Evolutionary conservation across 208 protist species (phyloP).

Genomic region (Acanthamoeba lenticulata): DNA sequence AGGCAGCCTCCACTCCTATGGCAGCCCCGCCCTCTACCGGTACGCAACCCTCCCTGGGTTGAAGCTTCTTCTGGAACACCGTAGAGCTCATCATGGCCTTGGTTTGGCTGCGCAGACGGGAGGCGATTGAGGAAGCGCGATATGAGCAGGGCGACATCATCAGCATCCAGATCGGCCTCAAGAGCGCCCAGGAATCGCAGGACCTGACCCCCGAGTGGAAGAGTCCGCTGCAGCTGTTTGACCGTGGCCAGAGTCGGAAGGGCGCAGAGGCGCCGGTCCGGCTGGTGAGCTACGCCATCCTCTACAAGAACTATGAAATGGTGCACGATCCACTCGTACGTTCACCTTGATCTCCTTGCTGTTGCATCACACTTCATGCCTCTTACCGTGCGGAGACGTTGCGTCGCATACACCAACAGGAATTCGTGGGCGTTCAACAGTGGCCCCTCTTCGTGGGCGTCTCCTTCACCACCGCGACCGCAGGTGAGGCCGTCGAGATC

Average conservation of each 20-base stretch:
- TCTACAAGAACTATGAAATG: slow-evolving; percentile 30
- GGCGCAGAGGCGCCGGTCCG: background rate
- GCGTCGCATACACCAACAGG: background rate
- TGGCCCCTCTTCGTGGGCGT: background rate
- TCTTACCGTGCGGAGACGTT: background rate
- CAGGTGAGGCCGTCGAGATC: background rate
- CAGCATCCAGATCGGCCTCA: background rate
- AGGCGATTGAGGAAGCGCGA: background rate
- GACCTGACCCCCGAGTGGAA: background rate
- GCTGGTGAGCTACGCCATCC: background rate
- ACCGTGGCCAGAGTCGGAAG: background rate
- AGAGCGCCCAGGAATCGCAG: background rate
- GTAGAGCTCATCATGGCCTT: background rate
- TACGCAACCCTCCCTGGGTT: background rate
- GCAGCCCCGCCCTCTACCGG: background rate
- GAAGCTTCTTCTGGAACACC: background rate
- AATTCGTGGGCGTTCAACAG: background rate
- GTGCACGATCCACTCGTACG: background rate
- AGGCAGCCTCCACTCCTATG: slow-evolving; percentile 21
- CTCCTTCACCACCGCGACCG: background rate
- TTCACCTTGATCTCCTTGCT: background rate
- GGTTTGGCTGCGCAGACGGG: background rate
- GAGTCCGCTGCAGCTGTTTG: background rate
- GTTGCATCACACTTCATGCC: background rate
- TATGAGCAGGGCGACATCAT: background rate